phyloP scores from a whole-genome alignment of 768 basidiomycete species.

The Vararia minispora region DNA sequence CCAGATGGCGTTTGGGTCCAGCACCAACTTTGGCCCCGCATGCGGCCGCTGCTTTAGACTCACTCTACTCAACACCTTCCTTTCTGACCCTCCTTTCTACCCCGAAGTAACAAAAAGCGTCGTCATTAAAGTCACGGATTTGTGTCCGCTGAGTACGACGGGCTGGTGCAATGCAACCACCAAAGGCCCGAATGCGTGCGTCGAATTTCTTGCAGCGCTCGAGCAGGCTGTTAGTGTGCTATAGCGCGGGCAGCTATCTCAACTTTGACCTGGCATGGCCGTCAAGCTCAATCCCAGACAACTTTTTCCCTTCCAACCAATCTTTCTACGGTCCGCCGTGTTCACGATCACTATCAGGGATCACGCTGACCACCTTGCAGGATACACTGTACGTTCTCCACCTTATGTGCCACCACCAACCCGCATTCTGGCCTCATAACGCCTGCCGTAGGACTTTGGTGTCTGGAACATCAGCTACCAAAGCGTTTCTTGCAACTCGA shows the following conservation, averaged over 20 bases:
- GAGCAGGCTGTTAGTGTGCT: not conserved
- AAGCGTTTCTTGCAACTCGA: conserved; percentile 43
- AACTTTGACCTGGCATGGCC: conserved; percentile 83
- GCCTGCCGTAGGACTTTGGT: conserved; percentile 56
- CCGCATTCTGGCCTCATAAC: not conserved
- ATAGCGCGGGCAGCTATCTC: conserved; percentile 54
- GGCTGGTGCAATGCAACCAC: conserved; percentile 69
- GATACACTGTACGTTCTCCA: conserved; percentile 25
- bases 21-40: conserved; percentile 54
- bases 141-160: conserved; percentile 51
- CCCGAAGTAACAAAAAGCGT: conserved; percentile 49
- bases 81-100: conserved; percentile 56
- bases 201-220: conserved; percentile 3
- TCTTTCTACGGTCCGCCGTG: conserved; percentile 42
- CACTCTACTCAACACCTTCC: conserved; percentile 59
- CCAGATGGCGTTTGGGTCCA: conserved; percentile 73
- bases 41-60: conserved; percentile 77
- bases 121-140: conserved; percentile 69
- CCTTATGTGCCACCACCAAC: not conserved
- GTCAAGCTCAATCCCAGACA: conserved; percentile 48
- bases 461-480: conserved; percentile 77
- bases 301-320: conserved; percentile 68
- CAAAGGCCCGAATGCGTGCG: conserved; percentile 52
- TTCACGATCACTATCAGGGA: too few species aligned
- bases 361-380: conserved; percentile 15